Conservation (phyloP, 176 grass and related monocot species). For the Eragrostis nindensis region DNA sequence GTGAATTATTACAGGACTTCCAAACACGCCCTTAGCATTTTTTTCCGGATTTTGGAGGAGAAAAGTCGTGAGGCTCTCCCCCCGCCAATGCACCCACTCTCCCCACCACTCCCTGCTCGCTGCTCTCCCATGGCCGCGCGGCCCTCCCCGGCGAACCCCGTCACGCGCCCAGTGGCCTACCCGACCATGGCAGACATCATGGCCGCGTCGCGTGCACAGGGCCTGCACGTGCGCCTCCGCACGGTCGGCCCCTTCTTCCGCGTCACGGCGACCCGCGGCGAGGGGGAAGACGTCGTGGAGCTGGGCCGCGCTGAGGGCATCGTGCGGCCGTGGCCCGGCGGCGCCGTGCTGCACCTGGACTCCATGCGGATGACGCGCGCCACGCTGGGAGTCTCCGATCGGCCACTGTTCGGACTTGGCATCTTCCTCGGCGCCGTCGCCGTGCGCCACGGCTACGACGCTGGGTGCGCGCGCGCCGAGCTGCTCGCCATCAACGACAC, state of each 20-base stretch:
- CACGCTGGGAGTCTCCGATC: too few species aligned
- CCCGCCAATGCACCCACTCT: too few species aligned
- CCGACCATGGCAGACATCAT: conserved; percentile 81
- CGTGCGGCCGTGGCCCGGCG: too few species aligned
- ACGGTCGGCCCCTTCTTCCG: conserved; percentile 74
- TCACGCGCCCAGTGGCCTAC: conserved; percentile 3
- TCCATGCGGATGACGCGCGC: too few species aligned
- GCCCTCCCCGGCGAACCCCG: conserved; percentile 8
- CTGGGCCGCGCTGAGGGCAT: too few species aligned
- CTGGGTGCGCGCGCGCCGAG: conserved; percentile 70
- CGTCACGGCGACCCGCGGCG: conserved; percentile 42
- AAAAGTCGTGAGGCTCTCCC: too few species aligned
- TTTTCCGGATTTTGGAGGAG: too few species aligned
- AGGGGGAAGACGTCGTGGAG: conserved; percentile 20
- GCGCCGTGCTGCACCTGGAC: too few species aligned
- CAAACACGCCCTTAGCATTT: too few species aligned
- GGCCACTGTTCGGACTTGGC: conserved; percentile 82
- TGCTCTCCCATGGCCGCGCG: conserved; percentile 29
- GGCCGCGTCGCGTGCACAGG: conserved; percentile 59
- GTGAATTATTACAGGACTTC: too few species aligned
- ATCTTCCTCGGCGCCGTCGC: conserved; percentile 82
- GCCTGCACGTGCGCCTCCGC: conserved; percentile 55
- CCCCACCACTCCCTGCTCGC: not conserved
- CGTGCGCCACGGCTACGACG: conserved; percentile 78
- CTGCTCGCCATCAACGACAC: conserved; percentile 90